Conservation (phyloP, 768 basidiomycete species). For the Boletellus sp. region DNA sequence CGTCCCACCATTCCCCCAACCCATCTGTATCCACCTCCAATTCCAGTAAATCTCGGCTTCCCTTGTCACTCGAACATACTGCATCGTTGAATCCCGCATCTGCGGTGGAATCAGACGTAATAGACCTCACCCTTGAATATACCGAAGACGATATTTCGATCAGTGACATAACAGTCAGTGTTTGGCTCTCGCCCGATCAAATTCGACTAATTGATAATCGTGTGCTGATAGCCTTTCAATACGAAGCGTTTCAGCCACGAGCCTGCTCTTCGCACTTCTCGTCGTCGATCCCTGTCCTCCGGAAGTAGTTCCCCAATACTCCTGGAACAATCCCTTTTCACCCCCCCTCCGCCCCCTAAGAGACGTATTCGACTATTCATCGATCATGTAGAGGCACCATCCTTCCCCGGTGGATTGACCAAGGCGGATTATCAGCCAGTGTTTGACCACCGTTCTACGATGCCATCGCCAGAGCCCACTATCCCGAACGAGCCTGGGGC, state of each 20-base stretch:
- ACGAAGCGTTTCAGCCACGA: background rate
- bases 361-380: constrained; percentile 11
- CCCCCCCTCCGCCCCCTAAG: constrained; percentile 21
- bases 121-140: constrained; percentile 24
- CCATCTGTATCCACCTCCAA: constrained; percentile 6
- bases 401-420: constrained; percentile 19
- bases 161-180: constrained; percentile 17
- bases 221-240: constrained; percentile 1
- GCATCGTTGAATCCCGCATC: background rate
- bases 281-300: background rate
- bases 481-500: background rate
- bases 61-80: constrained; percentile 1
- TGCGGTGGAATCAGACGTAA: constrained; percentile 7
- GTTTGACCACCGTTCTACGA: background rate
- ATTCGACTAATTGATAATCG: constrained; percentile 3
- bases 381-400: constrained; percentile 19
- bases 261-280: constrained; percentile 4
- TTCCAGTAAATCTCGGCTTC: background rate
- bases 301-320: constrained; percentile 6
- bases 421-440: constrained; percentile 19
- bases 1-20: constrained; percentile 3
- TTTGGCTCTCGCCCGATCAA: constrained; percentile 3
- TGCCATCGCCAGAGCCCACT: background rate
- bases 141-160: constrained; percentile 18
- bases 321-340: constrained; percentile 25